phyloP scores from a whole-genome alignment of 345 rosid genomes.

The Corymbia maculata region DNA sequence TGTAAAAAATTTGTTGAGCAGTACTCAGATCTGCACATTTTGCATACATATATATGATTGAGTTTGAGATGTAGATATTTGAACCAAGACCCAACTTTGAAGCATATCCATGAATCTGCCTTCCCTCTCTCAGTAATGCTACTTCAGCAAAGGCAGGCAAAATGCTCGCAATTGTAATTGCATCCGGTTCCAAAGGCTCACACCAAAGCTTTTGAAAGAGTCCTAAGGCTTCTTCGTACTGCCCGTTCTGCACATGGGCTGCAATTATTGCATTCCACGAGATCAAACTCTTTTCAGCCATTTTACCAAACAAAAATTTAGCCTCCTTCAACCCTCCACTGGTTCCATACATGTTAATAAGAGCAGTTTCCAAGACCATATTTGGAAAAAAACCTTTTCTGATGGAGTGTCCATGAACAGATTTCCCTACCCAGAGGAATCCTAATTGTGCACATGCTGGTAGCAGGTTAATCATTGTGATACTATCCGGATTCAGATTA shows the following conservation, averaged over 20 bases:
- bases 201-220: constrained; percentile 35
- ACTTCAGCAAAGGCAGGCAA: constrained; percentile 65
- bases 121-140: constrained; percentile 36
- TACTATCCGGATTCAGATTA: constrained; percentile 40
- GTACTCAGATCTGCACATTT: constrained; percentile 60
- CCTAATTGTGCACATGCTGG: constrained; percentile 48
- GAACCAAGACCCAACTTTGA: constrained; percentile 21
- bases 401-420: constrained; percentile 54
- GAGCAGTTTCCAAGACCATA: constrained; percentile 53
- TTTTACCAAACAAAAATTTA: constrained; percentile 27
- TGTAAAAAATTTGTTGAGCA: constrained; percentile 46
- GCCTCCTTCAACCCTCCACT: constrained; percentile 32
- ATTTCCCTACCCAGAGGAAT: constrained; percentile 25
- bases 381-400: constrained; percentile 62
- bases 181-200: constrained; percentile 35
- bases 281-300: constrained; percentile 42
- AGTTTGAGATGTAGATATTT: constrained; percentile 45
- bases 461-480: constrained; percentile 57
- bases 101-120: constrained; percentile 44
- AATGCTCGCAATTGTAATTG: constrained; percentile 44
- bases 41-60: constrained; percentile 54
- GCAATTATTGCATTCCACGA: constrained; percentile 69
- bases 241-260: constrained; percentile 43
- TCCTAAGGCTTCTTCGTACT: constrained; percentile 33
- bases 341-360: constrained; percentile 59